Conservation (phyloP, 1,139 yeast species). For the Geotrichum phurueaensis region DNA sequence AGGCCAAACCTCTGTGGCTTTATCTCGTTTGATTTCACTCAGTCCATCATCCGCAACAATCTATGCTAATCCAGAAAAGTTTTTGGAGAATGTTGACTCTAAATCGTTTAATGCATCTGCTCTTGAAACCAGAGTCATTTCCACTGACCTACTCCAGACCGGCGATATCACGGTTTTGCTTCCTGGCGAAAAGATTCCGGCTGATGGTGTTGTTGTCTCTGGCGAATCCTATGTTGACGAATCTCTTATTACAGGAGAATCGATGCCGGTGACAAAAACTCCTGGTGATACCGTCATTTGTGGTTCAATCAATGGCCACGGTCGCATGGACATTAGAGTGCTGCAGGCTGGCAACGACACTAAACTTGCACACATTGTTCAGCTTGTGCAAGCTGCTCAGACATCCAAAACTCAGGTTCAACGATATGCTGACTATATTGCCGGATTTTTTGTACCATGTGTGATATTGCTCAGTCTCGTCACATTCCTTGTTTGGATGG, state of each 20-base stretch:
- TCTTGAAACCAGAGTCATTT: conserved; percentile 38
- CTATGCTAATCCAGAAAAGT: conserved; percentile 28
- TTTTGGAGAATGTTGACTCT: conserved; percentile 16
- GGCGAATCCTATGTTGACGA: conserved; percentile 87
- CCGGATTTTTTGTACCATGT: conserved; percentile 79
- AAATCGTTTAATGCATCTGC: conserved; percentile 16
- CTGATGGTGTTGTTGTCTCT: conserved; percentile 74
- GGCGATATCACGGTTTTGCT: conserved; percentile 70
- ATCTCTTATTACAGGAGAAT: conserved; percentile 85
- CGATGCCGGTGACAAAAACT: conserved; percentile 61
- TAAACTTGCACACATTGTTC: conserved; percentile 79
- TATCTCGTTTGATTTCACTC: conserved; percentile 70
- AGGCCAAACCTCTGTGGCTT: conserved; percentile 86
- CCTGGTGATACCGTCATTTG: conserved; percentile 68
- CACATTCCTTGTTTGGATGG: conserved; percentile 69
- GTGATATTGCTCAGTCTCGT: conserved; percentile 55
- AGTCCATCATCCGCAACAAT: conserved; percentile 75
- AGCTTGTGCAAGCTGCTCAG: conserved; percentile 84
- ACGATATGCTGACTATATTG: conserved; percentile 76
- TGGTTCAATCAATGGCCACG: conserved; percentile 83
- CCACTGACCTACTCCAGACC: conserved; percentile 70
- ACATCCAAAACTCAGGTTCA: conserved; percentile 86
- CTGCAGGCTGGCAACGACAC: conserved; percentile 74
- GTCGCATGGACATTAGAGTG: conserved; percentile 63
- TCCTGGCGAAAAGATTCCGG: conserved; percentile 87